Conservation (phyloP, 2,329 filamentous ascomycete species). For the Rasamsonia emersonii region DNA sequence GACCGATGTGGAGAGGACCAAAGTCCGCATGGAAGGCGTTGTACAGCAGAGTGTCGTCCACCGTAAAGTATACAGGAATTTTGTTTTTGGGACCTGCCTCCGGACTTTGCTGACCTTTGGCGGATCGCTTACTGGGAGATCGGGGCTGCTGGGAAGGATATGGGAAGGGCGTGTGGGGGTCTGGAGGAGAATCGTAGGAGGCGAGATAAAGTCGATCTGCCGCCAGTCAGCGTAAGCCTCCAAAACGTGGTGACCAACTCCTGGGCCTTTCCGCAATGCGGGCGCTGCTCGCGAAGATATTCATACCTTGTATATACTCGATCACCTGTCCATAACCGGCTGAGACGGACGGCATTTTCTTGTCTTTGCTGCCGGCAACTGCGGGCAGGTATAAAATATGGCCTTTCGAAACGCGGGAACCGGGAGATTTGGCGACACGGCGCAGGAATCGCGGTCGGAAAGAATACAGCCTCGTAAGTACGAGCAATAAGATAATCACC, state of each 20-base stretch:
- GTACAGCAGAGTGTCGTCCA: slow-evolving; percentile 87
- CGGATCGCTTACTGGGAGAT: slow-evolving; percentile 69
- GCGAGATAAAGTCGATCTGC: slow-evolving; percentile 90
- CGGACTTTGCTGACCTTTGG: slow-evolving; percentile 54
- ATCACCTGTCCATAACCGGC: slow-evolving; percentile 78
- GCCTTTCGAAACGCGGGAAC: background rate
- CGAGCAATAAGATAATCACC: slow-evolving; percentile 10
- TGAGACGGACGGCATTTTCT: slow-evolving; percentile 41
- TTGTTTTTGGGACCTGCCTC: slow-evolving; percentile 45
- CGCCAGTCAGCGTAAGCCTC: background rate
- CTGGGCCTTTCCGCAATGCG: slow-evolving; percentile 8
- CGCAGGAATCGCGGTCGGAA: background rate
- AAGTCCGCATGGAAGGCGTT: slow-evolving; percentile 99
- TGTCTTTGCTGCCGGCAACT: slow-evolving; percentile 1
- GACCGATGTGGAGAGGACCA: slow-evolving; percentile 91
- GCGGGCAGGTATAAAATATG: background rate
- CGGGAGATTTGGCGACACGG: background rate
- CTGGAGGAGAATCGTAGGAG: slow-evolving; percentile 76
- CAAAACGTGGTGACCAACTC: too few relatives aligned
- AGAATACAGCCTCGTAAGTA: slow-evolving; percentile 1
- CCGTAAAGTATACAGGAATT: slow-evolving; percentile 85
- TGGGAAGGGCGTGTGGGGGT: slow-evolving; percentile 75
- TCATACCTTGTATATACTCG: slow-evolving; percentile 91
- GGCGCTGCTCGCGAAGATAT: slow-evolving; percentile 20
- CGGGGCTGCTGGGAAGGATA: slow-evolving; percentile 54